These are phyloP conservation scores for Amanita inopinata DNA, from an alignment of 768 basidiomycete species.

Conservation along the genomic window DNA sequence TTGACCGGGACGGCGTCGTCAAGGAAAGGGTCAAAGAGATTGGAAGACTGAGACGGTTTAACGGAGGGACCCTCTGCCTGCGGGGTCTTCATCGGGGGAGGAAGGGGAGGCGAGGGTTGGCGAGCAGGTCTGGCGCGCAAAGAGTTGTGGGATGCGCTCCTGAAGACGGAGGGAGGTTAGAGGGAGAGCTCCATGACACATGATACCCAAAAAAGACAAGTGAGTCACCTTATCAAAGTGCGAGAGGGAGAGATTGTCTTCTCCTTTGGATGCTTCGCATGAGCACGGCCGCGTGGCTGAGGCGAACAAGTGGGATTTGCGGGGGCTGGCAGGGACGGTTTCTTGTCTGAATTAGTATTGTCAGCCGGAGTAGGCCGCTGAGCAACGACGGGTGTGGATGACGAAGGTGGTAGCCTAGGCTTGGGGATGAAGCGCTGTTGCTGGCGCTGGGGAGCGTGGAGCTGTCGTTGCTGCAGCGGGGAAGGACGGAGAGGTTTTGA, in stretches of 20 bases:
- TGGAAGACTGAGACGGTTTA: slow-evolving; percentile 31
- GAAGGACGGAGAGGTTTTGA: slow-evolving; percentile 8
- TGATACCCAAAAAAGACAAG: background rate
- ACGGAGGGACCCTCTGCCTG: slow-evolving; percentile 52
- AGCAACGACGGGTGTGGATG: background rate
- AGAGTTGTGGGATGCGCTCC: slow-evolving; percentile 36
- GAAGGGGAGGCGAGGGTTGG: slow-evolving; percentile 53
- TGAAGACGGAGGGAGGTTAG: slow-evolving; percentile 14
- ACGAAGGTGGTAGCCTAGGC: slow-evolving; percentile 1
- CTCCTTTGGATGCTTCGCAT: slow-evolving; percentile 22
- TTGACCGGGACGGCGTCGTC: slow-evolving; percentile 16
- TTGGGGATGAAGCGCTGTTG: slow-evolving; percentile 4
- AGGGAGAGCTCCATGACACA: background rate
- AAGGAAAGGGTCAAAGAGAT: slow-evolving; percentile 38
- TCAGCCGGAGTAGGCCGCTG: slow-evolving; percentile 10
- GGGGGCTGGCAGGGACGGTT: slow-evolving; percentile 14
- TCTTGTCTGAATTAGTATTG: slow-evolving; percentile 16
- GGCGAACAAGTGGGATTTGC: slow-evolving; percentile 21
- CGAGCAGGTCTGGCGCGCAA: slow-evolving; percentile 39
- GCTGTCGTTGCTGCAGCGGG: slow-evolving; percentile 4
- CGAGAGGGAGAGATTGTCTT: slow-evolving; percentile 12
- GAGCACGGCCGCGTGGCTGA: slow-evolving; percentile 18
- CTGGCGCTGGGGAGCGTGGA: slow-evolving; percentile 5
- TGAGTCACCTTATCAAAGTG: background rate
- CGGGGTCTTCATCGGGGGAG: slow-evolving; percentile 31